Evolutionary conservation across 2,329 filamentous ascomycete genomes (phyloP), one percentile per base, ranked within the genome.

Genomic region (Sphaerulina musiva): DNA sequence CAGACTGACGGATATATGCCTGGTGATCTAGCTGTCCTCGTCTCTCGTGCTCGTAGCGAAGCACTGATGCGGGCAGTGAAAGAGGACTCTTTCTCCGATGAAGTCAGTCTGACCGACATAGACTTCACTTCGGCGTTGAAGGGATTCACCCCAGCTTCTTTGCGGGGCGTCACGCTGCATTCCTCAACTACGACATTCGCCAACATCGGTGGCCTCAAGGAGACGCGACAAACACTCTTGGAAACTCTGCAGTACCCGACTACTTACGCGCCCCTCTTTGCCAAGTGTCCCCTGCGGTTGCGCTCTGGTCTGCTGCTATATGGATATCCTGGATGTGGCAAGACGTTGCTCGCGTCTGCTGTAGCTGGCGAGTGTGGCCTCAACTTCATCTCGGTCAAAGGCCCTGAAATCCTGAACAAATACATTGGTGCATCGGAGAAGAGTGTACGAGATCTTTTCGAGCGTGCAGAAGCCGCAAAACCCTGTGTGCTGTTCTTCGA

Each of bases 351-450:
- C 8, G 93, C 95, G 17, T 95, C 89, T 54, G 93, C 93, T 0
- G 92, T 98, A n/a, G 93, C 95, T 10, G 92, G 92, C 53, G 93
- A 98, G 74, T 97, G 92, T 66, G 92, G 92, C 0, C 83, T 98
- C 57, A 98, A 98, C 72, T 98, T 98, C 72, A 98, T 98, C 71
- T 91, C 86, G 40, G 93, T 98, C 66, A 98, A 98, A 74, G 93
- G 93, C 0, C 93, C 93, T 0, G 95, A 98, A 71, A 97, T 98
- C 55, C 75, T 98, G 51, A 98, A 98, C 78, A 98, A 98, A 73
- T 98, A 98, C 70, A 98, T 98, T 55, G 93, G 93, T 67, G 93
- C 93, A 0, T 95, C 88, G 29, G 93, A 98, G 67, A 98, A 98
- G 77, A 90, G 85, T 57, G 91, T 98, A 6, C 84, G 95, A 41